Evolutionary conservation across 2,329 filamentous ascomycete species (phyloP), one percentile per base, ranked within the genome.

Genomic region (Aspergillus novoparasiticus): DNA sequence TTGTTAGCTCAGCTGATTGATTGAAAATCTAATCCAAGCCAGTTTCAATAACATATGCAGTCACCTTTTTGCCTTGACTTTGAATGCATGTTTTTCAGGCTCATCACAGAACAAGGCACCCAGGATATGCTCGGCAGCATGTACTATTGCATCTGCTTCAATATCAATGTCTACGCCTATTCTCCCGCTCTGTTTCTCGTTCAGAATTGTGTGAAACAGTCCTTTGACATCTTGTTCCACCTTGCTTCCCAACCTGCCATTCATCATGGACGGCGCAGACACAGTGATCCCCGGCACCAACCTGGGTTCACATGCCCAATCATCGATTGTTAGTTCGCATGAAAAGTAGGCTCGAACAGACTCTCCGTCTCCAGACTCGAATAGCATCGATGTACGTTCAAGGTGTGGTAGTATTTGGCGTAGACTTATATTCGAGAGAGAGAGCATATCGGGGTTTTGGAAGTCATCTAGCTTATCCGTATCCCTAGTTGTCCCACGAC

Each of bases 301-400:
- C 23, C 75, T 73, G 3, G 78, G 75, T 60, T 80, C 78, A 41
- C 78, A 72, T 21, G 77, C 78, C 78, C 78, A 80, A 28, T 76
- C 71, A 61, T 80, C 77, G 43, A 80, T 66, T 14, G 57, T 64
- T 50, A 80, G 62, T 6, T 69, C 64, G 62, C 78, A 80, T 12
- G 75, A 74, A 19, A 80, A 60, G 12, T 80, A 69, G 2, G 78
- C 63, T 50, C 68, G 67, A 59, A 59, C 46, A 39, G 51, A 30
- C 41, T 30, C 57, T 55, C 51, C 63, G 12, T 62, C 12, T 12
- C 10, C 66, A 10, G 68, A 63, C 28, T 71, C 67, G 57, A 80
- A 72, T 2, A 76, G 61, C 71, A 78, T 76, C 1, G 72, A 74
- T 50, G 74, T 73, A 19, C 75, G 76, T 41, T 78, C 72, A 6